These are phyloP conservation scores for Euphrasia confusa DNA, from an alignment of 257 asterid species.

Conservation along the genomic window DNA sequence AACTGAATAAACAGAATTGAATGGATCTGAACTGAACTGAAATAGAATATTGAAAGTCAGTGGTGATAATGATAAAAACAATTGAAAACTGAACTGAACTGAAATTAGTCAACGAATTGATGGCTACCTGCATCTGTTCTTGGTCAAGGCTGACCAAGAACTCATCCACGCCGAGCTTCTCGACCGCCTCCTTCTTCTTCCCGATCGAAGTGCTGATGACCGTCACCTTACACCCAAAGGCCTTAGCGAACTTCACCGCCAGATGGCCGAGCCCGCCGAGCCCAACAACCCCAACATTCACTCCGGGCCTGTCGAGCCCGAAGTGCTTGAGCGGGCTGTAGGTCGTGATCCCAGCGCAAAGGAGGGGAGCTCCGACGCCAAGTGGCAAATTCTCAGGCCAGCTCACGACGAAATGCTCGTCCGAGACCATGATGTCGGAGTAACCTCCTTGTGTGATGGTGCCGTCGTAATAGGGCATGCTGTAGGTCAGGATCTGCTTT, in stretches of 20 bases:
- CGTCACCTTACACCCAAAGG: constrained; percentile 32
- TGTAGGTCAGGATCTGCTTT: constrained; percentile 31
- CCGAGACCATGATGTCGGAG: constrained; percentile 32
- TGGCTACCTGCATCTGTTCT: constrained; percentile 28
- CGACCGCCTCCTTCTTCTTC: constrained; percentile 33
- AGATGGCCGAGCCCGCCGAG: constrained; percentile 33
- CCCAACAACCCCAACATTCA: constrained; percentile 28
- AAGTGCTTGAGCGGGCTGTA: constrained; percentile 32
- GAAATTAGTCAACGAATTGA: too few relatives aligned
- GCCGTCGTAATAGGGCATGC: constrained; percentile 32
- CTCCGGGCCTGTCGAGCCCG: constrained; percentile 31
- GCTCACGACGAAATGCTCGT: constrained; percentile 27
- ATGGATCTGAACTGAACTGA: too few relatives aligned
- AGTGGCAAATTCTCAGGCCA: constrained; percentile 35
- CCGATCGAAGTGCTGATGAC: constrained; percentile 27
- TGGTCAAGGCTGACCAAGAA: constrained; percentile 31
- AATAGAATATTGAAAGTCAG: too few relatives aligned
- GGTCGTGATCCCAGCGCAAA: constrained; percentile 33
- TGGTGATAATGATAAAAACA: too few relatives aligned
- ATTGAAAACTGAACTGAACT: too few relatives aligned
- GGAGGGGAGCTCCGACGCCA: constrained; percentile 26
- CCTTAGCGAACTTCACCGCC: constrained; percentile 34
- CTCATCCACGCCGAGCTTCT: constrained; percentile 29
- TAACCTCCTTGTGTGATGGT: constrained; percentile 35
- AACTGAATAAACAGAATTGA: too few relatives aligned